phyloP scores from a whole-genome alignment of 2,329 filamentous ascomycete genomes.

The Fusarium sp. region DNA sequence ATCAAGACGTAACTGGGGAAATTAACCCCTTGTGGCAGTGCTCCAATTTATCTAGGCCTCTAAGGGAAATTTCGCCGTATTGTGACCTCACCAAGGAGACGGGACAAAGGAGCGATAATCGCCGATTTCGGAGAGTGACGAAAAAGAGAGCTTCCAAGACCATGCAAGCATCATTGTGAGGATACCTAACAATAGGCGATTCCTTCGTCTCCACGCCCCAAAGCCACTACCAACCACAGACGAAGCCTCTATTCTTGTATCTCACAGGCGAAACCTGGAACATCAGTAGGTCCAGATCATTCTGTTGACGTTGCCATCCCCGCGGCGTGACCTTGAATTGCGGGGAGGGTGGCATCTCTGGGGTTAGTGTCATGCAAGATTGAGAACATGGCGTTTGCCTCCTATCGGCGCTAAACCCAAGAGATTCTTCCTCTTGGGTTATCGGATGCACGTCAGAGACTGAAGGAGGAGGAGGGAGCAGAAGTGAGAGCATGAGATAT shows the following conservation, averaged over 20 bases:
- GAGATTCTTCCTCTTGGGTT: not conserved
- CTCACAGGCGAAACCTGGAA: not conserved
- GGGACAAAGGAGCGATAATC: not conserved
- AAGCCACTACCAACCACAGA: not conserved
- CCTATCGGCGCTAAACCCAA: not conserved
- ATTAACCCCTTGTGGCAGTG: not conserved
- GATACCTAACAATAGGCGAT: not conserved
- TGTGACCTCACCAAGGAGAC: not conserved
- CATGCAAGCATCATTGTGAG: not conserved
- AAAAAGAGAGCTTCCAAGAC: not conserved
- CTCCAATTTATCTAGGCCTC: not conserved
- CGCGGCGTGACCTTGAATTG: not conserved
- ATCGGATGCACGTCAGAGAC: not conserved
- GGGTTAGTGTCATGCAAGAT: slow-evolving; percentile 4
- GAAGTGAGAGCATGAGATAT: not conserved
- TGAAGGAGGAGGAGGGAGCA: not conserved
- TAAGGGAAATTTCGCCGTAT: not conserved
- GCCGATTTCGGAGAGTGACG: not conserved
- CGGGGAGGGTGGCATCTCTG: not conserved
- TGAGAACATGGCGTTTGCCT: not conserved
- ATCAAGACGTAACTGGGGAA: not conserved
- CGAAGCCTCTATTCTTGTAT: not conserved
- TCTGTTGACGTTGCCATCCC: not conserved
- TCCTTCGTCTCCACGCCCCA: not conserved
- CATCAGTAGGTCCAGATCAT: not conserved